Conservation (phyloP, 164 flowering plant genomes). For the Chimonanthus praecox region DNA sequence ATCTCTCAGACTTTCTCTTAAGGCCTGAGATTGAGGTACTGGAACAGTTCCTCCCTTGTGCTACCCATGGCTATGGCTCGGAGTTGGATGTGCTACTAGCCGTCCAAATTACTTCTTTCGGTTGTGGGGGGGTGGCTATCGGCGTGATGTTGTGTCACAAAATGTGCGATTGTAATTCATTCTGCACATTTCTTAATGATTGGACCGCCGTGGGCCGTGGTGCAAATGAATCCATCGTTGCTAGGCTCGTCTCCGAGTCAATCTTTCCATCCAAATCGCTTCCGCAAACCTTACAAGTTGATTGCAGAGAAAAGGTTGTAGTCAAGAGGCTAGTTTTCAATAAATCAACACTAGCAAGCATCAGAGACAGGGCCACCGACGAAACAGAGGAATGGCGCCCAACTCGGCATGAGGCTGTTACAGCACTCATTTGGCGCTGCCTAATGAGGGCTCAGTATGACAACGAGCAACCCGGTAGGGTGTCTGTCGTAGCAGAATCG, state of each 20-base stretch:
- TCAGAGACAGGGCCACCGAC: conserved; percentile 18
- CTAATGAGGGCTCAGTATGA: conserved; percentile 4
- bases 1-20: conserved; percentile 13
- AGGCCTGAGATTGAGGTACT: conserved; percentile 12
- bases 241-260: conserved; percentile 18
- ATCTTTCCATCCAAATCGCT: conserved; percentile 21
- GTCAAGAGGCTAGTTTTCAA: conserved; percentile 45
- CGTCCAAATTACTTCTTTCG: conserved; percentile 36
- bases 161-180: conserved; percentile 28
- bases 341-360: conserved; percentile 23
- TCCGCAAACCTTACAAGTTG: not conserved
- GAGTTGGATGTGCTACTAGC: conserved; percentile 9
- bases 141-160: conserved; percentile 42
- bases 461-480: not conserved
- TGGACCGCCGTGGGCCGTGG: conserved; percentile 35
- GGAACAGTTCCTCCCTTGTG: conserved; percentile 19
- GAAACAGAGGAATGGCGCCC: conserved; percentile 13
- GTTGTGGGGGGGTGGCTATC: conserved; percentile 52
- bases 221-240: conserved; percentile 4
- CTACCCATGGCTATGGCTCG: not conserved
- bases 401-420: conserved; percentile 37
- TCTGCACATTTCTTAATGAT: conserved; percentile 21
- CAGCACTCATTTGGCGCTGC: conserved; percentile 44
- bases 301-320: conserved; percentile 6
- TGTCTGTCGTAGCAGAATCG: conserved; percentile 8